Evolutionary conservation across 75 land plant species (phyloP).

Genomic region (Gnetum montanum): DNA sequence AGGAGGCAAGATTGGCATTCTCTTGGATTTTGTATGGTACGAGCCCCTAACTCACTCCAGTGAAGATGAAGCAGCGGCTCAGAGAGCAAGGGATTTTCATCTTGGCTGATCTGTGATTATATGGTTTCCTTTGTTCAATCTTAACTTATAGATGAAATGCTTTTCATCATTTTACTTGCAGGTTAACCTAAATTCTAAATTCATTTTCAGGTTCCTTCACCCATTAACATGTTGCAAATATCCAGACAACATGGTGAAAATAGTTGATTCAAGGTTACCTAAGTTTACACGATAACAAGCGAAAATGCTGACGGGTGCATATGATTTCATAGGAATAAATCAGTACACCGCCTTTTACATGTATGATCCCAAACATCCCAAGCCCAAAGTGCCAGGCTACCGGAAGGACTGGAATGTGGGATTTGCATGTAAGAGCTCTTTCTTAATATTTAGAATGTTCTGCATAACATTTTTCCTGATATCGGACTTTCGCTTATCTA

Average conservation of each 20-base stretch:
- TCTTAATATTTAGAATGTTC: not conserved
- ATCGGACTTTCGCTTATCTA: not conserved
- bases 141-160: too few species aligned
- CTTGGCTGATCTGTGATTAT: too few species aligned
- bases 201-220: not conserved
- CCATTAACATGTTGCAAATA: not conserved
- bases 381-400: slow-evolving; percentile 20
- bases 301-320: slow-evolving; percentile 46
- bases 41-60: slow-evolving; percentile 19
- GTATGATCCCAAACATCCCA: slow-evolving; percentile 21
- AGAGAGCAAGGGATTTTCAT: slow-evolving; percentile 30
- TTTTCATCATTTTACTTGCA: too few species aligned
- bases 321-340: slow-evolving; percentile 54
- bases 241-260: not conserved
- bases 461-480: not conserved
- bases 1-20: slow-evolving; percentile 31
- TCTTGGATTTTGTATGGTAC: slow-evolving; percentile 29
- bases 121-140: too few species aligned
- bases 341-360: slow-evolving; percentile 58
- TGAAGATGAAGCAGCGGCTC: slow-evolving; percentile 25
- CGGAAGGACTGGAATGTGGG: slow-evolving; percentile 50
- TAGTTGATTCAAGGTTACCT: not conserved
- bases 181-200: too few species aligned
- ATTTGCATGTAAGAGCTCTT: slow-evolving; percentile 35
- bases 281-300: not conserved